Base-by-base conservation (phyloP, 2,329 filamentous ascomycete species). In the Exophiala phaeomuriformis region DNA sequence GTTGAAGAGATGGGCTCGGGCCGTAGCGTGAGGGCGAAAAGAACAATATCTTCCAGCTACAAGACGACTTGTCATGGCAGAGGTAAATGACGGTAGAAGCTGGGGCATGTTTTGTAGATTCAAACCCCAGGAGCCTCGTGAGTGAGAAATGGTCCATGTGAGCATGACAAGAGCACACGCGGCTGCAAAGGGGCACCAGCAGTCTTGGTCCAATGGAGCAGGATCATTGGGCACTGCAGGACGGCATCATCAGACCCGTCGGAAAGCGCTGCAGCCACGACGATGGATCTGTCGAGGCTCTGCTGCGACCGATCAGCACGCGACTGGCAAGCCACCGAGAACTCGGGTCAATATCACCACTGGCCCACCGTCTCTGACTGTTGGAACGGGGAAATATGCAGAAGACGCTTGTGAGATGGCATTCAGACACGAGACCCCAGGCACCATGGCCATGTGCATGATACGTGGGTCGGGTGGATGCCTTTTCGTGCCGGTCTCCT, bases 11-110 rank as follows among this genome's bases (percentile, higher is more conserved):
- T 56, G 55, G 53, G 55, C 49, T 46, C 60, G 60, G 60, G 49
- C 60, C 60, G 60, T 55, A 57, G 59, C 60, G 56, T 45, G 54
- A 53, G 51, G 36, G 44, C 40, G 39, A 53, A 52, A 56, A 79
- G 64, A 70, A 71, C 10, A 46, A 68, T 40, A 49, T 72, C 2
- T 51, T 70, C 4, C 65, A 61, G 5, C 57, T 68, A 36, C 58
- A 8, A 65, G 71, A 62, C 69, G 68, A 44, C 19, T 47, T 36
- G 56, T 49, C 40, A 51, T 45, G 19, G 43, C 32, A 52, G 10
- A 47, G 44, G 39, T 49, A 43, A 57, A 47, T 52, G 39, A 56
- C 49, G 46, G 35, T 52, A 19, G 53, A 59, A 57, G 57, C 57
- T 57, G 57, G 57, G 57, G 49, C 48, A 51, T 53, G 44, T 57